A percentile compares a stretch with the other conserved stretches of the same genome.
Evolutionary conservation across 306 rosid species (phyloP).

Genomic region (Pterocarpus santalinus): DNA sequence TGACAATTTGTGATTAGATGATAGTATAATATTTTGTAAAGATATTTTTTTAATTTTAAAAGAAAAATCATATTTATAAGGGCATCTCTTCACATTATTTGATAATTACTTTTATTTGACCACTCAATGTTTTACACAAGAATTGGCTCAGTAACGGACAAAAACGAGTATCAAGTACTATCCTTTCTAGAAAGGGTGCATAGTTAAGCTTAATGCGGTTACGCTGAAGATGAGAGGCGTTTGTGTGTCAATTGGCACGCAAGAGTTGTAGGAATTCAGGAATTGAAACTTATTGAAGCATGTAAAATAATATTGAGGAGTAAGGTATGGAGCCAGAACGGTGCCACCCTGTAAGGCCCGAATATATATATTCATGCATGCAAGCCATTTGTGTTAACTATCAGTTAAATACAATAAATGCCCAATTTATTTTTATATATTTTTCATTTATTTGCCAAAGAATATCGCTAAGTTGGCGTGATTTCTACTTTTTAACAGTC

Average conservation of each 20-base stretch:
- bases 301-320: slow-evolving; percentile 2
- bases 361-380: slow-evolving; percentile 38
- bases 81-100: background rate
- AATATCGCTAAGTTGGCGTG: slow-evolving; percentile 25
- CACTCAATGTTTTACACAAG: background rate
- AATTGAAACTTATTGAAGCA: slow-evolving; percentile 9
- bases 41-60: too few relatives aligned
- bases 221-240: background rate
- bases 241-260: background rate
- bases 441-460: slow-evolving; percentile 19
- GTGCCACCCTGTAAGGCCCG: slow-evolving; percentile 39
- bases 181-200: too few relatives aligned
- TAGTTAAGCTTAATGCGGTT: background rate
- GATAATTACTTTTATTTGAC: background rate
- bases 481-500: slow-evolving; percentile 4
- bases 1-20: too few relatives aligned
- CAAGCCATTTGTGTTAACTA: slow-evolving; percentile 38
- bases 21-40: too few relatives aligned
- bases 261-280: background rate
- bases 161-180: too few relatives aligned
- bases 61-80: background rate
- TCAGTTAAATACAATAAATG: slow-evolving; percentile 33
- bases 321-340: slow-evolving; percentile 39
- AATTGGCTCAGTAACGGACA: too few relatives aligned
- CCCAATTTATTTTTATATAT: background rate